phyloP scores from a whole-genome alignment of 345 rosid genomes.

The Eucalyptus rudis region DNA sequence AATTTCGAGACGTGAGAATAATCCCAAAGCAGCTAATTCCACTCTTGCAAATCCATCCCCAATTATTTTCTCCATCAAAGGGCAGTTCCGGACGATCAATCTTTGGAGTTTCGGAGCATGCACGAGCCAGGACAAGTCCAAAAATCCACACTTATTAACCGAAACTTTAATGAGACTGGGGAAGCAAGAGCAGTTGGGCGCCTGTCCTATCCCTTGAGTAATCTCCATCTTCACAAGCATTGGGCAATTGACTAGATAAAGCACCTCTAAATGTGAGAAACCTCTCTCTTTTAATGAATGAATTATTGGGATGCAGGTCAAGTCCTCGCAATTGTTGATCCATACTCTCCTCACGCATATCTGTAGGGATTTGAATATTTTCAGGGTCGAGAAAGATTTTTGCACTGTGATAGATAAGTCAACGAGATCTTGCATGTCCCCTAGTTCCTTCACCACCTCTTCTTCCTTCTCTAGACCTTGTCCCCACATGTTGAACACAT shows the following conservation, averaged over 20 bases:
- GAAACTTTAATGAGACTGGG: fast-evolving
- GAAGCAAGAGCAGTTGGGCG: not conserved
- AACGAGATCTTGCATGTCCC: not conserved
- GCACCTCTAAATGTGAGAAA: too few species aligned
- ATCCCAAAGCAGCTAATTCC: not conserved
- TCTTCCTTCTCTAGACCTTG: fast-evolving
- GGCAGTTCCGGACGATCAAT: fast-evolving
- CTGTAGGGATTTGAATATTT: not conserved
- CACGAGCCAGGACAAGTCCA: not conserved
- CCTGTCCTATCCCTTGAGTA: too few species aligned
- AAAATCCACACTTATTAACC: fast-evolving
- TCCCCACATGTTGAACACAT: fast-evolving
- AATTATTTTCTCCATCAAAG: not conserved
- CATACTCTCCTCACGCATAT: not conserved
- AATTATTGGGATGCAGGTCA: not conserved
- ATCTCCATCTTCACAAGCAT: too few species aligned
- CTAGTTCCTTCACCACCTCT: not conserved
- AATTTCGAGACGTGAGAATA: too few species aligned
- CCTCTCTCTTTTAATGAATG: too few species aligned
- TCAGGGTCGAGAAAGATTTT: fast-evolving
- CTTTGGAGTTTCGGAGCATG: not conserved
- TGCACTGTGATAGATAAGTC: fast-evolving
- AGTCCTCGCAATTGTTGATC: fast-evolving
- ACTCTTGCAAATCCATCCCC: not conserved
- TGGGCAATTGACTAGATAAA: fast-evolving